Percentiles rank a stretch among this genome's conserved stretches.
Evolutionary conservation across 208 protist genomes (phyloP).

Genomic region (Eutreptiella sp.): DNA sequence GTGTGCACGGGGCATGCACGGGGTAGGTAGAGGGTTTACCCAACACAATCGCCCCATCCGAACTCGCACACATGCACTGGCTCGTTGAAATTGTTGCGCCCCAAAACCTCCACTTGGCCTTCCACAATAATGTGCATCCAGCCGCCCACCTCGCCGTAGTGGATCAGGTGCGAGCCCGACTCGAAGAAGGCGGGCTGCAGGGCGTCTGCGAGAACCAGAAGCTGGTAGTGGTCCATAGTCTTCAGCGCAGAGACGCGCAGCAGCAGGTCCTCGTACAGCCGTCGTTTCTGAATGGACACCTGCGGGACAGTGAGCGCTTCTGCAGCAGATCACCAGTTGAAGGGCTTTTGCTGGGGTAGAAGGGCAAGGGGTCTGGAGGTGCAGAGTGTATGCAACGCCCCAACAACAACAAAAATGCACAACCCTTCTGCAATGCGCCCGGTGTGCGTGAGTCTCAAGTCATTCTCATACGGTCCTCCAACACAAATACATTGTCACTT

Average conservation of each 20-base stretch:
- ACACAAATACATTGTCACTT: no score
- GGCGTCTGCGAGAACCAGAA: slow-evolving; percentile 23
- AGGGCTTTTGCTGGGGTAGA: no score
- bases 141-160: slow-evolving; percentile 22
- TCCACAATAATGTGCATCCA: slow-evolving; percentile 28
- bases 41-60: slow-evolving; percentile 8
- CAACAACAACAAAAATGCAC: no score
- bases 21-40: no score
- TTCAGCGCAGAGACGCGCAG: slow-evolving; percentile 15
- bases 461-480: no score
- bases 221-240: slow-evolving; percentile 8
- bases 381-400: no score
- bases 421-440: no score
- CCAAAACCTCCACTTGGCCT: slow-evolving; percentile 21
- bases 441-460: no score
- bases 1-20: no score
- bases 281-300: slow-evolving; percentile 27
- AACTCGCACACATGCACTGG: slow-evolving; percentile 2
- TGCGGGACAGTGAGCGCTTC: slow-evolving; percentile 23
- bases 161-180: slow-evolving; percentile 18
- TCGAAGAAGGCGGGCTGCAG: neutral
- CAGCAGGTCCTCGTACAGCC: slow-evolving; percentile 26
- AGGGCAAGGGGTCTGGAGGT: no score
- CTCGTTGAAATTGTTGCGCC: neutral
- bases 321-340: no score